Percentiles rank a stretch among this genome's conserved stretches.
Conservation (phyloP, 768 basidiomycete genomes). For the Tricholoma sp. region DNA sequence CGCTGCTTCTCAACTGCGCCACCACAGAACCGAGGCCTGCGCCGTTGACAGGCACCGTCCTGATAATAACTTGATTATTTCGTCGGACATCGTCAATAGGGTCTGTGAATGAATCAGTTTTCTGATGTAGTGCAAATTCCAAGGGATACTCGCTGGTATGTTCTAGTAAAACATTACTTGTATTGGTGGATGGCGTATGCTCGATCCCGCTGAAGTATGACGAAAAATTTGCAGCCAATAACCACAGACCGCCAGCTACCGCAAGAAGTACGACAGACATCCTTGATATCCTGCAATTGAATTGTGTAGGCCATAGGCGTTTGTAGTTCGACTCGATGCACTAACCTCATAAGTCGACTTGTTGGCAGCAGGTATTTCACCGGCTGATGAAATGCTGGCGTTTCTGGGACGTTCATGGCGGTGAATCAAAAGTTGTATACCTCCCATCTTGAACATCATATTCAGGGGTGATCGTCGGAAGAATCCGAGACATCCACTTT, state of each 20-base stretch:
- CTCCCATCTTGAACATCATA: no score
- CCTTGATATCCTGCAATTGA: not conserved
- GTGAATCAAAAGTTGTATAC: no score
- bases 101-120: not conserved
- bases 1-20: constrained; percentile 2
- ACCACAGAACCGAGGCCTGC: constrained; percentile 3
- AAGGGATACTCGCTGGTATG: not conserved
- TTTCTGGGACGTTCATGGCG: no score
- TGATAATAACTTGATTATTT: not conserved
- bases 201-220: not conserved
- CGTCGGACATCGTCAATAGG: not conserved
- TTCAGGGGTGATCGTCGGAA: no score
- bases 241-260: not conserved
- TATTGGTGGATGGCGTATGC: not conserved
- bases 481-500: no score
- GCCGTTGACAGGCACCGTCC: not conserved
- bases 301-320: no score
- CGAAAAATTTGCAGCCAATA: not conserved
- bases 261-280: not conserved
- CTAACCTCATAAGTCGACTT: not conserved
- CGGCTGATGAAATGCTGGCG: no score
- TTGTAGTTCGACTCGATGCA: not conserved
- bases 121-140: not conserved
- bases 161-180: not conserved
- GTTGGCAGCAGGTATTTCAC: not conserved